phyloP scores from a whole-genome alignment of 306 rosid genomes.

The Calophaca sinica region DNA sequence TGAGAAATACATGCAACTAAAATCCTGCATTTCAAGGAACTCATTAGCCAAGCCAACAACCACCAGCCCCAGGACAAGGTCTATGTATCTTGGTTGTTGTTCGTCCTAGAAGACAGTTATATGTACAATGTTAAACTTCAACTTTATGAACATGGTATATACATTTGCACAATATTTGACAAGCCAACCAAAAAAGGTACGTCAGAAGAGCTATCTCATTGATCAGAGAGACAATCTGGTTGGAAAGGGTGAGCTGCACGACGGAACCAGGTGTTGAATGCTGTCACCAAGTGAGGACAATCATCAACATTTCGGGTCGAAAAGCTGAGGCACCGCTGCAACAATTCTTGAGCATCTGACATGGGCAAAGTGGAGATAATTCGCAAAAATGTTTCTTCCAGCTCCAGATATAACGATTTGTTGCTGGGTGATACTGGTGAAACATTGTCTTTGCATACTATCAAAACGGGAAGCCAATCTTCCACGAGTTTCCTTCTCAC shows the following conservation, averaged over 20 bases:
- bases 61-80: conserved; percentile 15
- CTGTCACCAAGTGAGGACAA: conserved; percentile 82
- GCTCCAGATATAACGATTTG: conserved; percentile 70
- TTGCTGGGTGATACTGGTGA: conserved; percentile 73
- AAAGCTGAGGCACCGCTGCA: conserved; percentile 89
- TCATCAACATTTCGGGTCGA: conserved; percentile 86
- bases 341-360: conserved; percentile 85
- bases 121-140: conserved; percentile 43
- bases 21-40: conserved; percentile 34
- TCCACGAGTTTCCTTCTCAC: conserved; percentile 88
- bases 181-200: conserved; percentile 10
- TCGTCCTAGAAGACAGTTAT: conserved; percentile 9
- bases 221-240: conserved; percentile 45
- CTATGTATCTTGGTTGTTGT: not conserved
- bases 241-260: conserved; percentile 67
- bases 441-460: conserved; percentile 79
- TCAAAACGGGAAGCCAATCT: conserved; percentile 92
- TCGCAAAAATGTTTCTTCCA: conserved; percentile 83
- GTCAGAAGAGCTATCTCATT: not conserved
- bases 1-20: conserved; percentile 21
- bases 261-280: conserved; percentile 95
- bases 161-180: conserved; percentile 55
- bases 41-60: conserved; percentile 1
- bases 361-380: conserved; percentile 90
- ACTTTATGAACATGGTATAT: conserved; percentile 38